phyloP scores from a whole-genome alignment of 345 rosid genomes.

The Aquilaria sinensis region DNA sequence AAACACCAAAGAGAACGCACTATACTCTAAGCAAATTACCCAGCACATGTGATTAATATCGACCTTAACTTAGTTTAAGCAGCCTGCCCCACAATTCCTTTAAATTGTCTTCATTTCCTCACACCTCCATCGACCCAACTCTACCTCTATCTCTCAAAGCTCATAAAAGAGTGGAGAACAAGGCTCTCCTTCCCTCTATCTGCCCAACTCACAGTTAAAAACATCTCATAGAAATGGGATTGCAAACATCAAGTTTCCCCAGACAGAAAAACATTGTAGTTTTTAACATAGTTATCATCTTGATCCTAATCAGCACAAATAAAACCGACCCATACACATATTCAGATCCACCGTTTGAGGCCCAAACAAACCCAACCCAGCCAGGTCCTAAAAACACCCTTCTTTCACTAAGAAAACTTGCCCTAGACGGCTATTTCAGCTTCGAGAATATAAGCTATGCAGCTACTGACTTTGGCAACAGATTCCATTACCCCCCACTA shows the following conservation, averaged over 20 bases:
- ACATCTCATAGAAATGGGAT: slow-evolving; percentile 36
- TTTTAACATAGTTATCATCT: slow-evolving; percentile 39
- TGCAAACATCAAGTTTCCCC: slow-evolving; percentile 30
- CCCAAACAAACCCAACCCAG: slow-evolving; percentile 21
- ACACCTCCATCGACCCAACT: slow-evolving; percentile 27
- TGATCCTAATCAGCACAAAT: slow-evolving; percentile 52
- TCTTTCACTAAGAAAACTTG: slow-evolving; percentile 34
- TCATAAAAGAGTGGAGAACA: not conserved
- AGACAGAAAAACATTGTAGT: slow-evolving; percentile 37
- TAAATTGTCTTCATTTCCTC: slow-evolving; percentile 52
- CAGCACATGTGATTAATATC: slow-evolving; percentile 14
- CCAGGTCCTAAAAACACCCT: slow-evolving; percentile 24
- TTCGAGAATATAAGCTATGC: slow-evolving; percentile 54
- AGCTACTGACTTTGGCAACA: slow-evolving; percentile 82
- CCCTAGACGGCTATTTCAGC: slow-evolving; percentile 57
- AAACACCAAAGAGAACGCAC: slow-evolving; percentile 18
- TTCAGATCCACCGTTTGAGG: slow-evolving; percentile 32
- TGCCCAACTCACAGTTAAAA: not conserved
- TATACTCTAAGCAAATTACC: slow-evolving; percentile 16
- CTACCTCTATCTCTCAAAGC: slow-evolving; percentile 21
- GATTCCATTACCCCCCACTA: slow-evolving; percentile 50
- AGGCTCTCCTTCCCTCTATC: slow-evolving; percentile 17
- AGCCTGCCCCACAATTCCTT: slow-evolving; percentile 33
- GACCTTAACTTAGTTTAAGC: slow-evolving; percentile 6
- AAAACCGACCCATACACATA: slow-evolving; percentile 44